phyloP scores from a whole-genome alignment of 2,329 filamentous ascomycete genomes.

The Catunica adiposa region DNA sequence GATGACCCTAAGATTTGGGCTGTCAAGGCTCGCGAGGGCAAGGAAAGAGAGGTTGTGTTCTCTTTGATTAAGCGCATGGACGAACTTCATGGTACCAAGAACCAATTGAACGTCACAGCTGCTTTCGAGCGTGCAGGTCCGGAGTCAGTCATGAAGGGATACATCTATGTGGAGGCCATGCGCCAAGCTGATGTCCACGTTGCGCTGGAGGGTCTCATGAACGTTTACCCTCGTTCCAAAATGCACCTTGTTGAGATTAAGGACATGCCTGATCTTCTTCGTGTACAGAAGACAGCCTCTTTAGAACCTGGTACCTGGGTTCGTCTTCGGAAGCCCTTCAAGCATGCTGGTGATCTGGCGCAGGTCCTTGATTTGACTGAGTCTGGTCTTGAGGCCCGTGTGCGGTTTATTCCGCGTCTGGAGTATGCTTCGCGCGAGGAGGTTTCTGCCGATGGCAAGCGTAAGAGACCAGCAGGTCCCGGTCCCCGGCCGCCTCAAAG shows the following conservation, averaged over 20 bases:
- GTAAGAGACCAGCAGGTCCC: slow-evolving; percentile 55
- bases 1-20: slow-evolving; percentile 95
- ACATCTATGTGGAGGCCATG: slow-evolving; percentile 86
- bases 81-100: slow-evolving; percentile 60
- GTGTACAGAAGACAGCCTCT: slow-evolving; percentile 70
- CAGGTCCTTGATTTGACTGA: slow-evolving; percentile 86
- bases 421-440: slow-evolving; percentile 87
- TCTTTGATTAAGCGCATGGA: slow-evolving; percentile 78
- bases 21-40: slow-evolving; percentile 82
- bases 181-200: slow-evolving; percentile 72
- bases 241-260: slow-evolving; percentile 84
- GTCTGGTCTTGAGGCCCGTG: slow-evolving; percentile 75
- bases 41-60: slow-evolving; percentile 82
- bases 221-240: slow-evolving; percentile 78
- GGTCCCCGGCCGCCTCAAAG: slow-evolving; percentile 68
- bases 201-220: slow-evolving; percentile 68
- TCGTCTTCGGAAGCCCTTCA: slow-evolving; percentile 60
- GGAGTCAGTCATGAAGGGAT: slow-evolving; percentile 72
- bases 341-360: slow-evolving; percentile 78
- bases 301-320: slow-evolving; percentile 85
- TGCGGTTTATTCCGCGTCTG: slow-evolving; percentile 75
- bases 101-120: slow-evolving; percentile 69
- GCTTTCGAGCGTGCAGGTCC: slow-evolving; percentile 77
- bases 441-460: slow-evolving; percentile 46
- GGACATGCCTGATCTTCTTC: slow-evolving; percentile 92